Evolutionary conservation across 441 rosid species (phyloP), one percentile per base, ranked within the genome.

Genomic region (Erysimum cheiri): DNA sequence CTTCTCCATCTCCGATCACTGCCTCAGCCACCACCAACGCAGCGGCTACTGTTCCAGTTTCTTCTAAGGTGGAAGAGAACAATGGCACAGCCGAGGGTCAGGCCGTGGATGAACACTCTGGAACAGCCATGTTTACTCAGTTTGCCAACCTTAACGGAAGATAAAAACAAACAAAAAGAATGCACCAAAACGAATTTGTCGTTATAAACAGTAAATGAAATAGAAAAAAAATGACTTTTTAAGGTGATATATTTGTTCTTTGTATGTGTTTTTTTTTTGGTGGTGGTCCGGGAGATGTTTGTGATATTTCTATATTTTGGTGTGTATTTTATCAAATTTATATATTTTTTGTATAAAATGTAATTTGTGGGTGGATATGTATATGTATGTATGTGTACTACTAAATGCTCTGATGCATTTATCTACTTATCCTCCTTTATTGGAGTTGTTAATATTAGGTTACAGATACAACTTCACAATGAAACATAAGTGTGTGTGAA

Each of bases 91-190:
- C 83, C 26, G 77, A 84, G 71, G 79, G 69, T 72, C 82, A 69
- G 29, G 69, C 77, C 63, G 71, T 70, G 47, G 83, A 68, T 67
- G 89, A 79, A 49, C 89, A 88, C 66, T 84, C 93, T 24, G 90
- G 90, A 73, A 82, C 90, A 32, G 87, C 84, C 29, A 79, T 83
- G 83, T 86, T 84, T 65, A 64, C 82, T 37, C 88, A 88, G 66
- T 86, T 86, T 63, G 69, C 83, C n/a, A 79, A 64, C 54, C 78
- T 84, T 10, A 85, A 72, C 63, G 93, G 93, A 68, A 81, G 91
- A 82, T 86, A 79, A 77, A 15, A 77, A 56, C 49, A 32, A 71
- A 66, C 15, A 40, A 48, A 66, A 15, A 32, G n/a, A 66, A 43
- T 29, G 62, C 44, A 35, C 64, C 69, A 37, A 68, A 62, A 55